Percentiles rank a stretch among this genome's conserved stretches.
Evolutionary conservation across 148 eudicot species (phyloP).

Genomic region (Rhododendron kiyosumense): DNA sequence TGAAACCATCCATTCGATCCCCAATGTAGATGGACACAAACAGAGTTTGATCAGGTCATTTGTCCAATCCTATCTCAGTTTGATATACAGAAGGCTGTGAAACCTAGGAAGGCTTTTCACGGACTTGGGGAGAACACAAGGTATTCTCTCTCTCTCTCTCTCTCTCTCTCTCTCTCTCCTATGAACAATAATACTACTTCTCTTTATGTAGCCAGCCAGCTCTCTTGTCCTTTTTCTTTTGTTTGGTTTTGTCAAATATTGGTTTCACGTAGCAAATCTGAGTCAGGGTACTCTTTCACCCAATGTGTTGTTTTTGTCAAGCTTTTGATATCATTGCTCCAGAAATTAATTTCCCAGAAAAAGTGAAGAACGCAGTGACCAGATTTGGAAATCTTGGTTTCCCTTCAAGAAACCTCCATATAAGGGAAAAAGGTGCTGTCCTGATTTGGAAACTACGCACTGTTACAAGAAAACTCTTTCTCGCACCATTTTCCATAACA

Average conservation of each 20-base stretch:
- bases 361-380: conserved; percentile 12
- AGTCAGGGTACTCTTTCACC: conserved; percentile 11
- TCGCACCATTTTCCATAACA: conserved; percentile 5
- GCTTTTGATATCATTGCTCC: conserved; percentile 19
- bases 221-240: conserved; percentile 19
- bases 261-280: conserved; percentile 12
- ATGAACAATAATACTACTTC: conserved; percentile 20
- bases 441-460: conserved; percentile 24
- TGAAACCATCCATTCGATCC: background rate
- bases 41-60: conserved; percentile 8
- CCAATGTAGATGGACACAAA: background rate
- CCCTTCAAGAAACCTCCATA: conserved; percentile 25
- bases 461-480: conserved; percentile 22
- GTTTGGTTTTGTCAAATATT: conserved; percentile 15
- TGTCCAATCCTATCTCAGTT: conserved; percentile 23
- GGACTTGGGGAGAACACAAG: conserved; percentile 1
- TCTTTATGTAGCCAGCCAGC: conserved; percentile 16
- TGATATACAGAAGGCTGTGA: conserved; percentile 14
- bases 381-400: conserved; percentile 24
- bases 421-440: conserved; percentile 6
- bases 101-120: conserved; percentile 7
- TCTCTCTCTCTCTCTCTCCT: background rate
- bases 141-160: background rate
- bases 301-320: conserved; percentile 34
- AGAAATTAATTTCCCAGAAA: background rate